Conservation (phyloP, 2,329 filamentous ascomycete genomes). For the Cercospora sojina region DNA sequence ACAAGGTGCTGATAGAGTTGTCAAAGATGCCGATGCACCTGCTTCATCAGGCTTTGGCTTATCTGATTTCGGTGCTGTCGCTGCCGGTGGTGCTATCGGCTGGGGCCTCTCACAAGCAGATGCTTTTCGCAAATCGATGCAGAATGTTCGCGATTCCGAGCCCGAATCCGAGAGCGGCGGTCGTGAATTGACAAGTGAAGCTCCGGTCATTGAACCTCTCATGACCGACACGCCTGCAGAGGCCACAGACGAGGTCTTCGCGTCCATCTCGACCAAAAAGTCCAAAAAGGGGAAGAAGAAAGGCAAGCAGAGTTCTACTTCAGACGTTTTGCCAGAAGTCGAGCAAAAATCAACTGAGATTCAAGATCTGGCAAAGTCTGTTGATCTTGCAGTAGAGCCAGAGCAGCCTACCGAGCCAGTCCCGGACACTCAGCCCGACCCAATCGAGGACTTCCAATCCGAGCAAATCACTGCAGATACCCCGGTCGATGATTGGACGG, state of each 20-base stretch:
- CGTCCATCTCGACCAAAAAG: constrained; percentile 23
- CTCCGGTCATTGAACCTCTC: neutral
- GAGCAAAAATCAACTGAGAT: neutral
- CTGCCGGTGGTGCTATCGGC: constrained; percentile 9
- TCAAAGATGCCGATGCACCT: constrained; percentile 1
- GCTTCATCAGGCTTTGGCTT: constrained; percentile 15
- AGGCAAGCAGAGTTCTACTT: constrained; percentile 16
- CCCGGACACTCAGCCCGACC: neutral
- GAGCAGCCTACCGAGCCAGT: neutral
- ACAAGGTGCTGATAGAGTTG: neutral
- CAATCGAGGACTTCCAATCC: neutral
- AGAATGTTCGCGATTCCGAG: neutral
- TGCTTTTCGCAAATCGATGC: constrained; percentile 24
- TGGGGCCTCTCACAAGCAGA: constrained; percentile 27
- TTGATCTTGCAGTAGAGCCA: neutral
- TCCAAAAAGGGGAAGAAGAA: constrained; percentile 28
- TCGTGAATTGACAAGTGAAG: neutral
- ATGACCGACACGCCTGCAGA: neutral
- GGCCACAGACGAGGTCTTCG: neutral
- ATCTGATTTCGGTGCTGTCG: constrained; percentile 22
- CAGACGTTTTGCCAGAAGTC: neutral
- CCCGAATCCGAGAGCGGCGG: neutral
- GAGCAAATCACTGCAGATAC: neutral
- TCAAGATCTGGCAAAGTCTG: neutral
- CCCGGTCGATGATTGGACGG: neutral